These are phyloP conservation scores for Alternaria alternata DNA, from an alignment of 2,329 filamentous ascomycete species.

Conservation along the genomic window DNA sequence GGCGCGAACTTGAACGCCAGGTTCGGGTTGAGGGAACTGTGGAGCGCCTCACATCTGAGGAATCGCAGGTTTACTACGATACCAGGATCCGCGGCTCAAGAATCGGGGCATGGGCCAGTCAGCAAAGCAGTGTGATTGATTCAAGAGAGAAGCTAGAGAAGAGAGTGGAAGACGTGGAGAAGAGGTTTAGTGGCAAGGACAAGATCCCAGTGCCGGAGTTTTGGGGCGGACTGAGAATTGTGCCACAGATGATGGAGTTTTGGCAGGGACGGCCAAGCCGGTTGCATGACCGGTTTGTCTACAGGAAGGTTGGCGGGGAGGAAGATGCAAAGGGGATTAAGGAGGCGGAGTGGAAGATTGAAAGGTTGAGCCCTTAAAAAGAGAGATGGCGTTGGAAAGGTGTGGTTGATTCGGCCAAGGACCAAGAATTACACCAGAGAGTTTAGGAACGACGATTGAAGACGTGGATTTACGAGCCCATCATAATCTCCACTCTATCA, in stretches of 20 bases:
- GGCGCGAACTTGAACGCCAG: constrained; percentile 85
- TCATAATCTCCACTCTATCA: not conserved
- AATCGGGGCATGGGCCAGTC: constrained; percentile 92
- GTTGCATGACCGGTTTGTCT: constrained; percentile 92
- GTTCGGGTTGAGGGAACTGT: constrained; percentile 85
- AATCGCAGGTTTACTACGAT: constrained; percentile 73
- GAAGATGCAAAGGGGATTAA: constrained; percentile 16
- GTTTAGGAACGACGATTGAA: not conserved
- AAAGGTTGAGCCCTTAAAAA: constrained; percentile 74
- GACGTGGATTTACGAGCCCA: not conserved
- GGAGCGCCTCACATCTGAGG: constrained; percentile 71
- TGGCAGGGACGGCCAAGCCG: constrained; percentile 92
- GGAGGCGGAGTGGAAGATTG: constrained; percentile 65
- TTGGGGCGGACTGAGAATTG: constrained; percentile 89
- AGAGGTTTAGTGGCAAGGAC: constrained; percentile 76
- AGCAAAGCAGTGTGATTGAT: constrained; percentile 79
- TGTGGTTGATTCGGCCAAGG: not conserved
- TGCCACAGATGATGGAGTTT: constrained; percentile 90
- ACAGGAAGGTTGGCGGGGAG: constrained; percentile 66
- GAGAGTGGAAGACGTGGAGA: constrained; percentile 79
- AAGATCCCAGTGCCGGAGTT: constrained; percentile 90
- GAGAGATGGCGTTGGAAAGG: not conserved
- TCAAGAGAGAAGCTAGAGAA: constrained; percentile 77
- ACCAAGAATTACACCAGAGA: not conserved
- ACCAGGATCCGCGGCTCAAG: constrained; percentile 78